These are phyloP conservation scores for Gossypium lobatum DNA, from an alignment of 441 rosid species.

Conservation along the genomic window DNA sequence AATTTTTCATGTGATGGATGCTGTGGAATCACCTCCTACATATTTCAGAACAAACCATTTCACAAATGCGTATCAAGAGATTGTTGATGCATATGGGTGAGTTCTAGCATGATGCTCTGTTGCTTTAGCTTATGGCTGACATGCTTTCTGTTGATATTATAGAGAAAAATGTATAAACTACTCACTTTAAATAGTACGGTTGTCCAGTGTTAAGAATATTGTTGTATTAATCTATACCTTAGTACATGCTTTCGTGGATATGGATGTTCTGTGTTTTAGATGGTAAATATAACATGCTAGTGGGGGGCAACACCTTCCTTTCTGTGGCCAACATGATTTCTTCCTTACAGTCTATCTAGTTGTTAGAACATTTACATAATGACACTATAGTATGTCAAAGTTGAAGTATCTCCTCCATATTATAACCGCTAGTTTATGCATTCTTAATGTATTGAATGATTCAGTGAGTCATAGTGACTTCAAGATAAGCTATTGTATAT, in stretches of 20 bases:
- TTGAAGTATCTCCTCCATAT: not conserved
- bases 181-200: not conserved
- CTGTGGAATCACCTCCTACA: slow-evolving; percentile 88
- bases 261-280: not conserved
- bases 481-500: slow-evolving; percentile 9
- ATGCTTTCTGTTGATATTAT: slow-evolving; percentile 3
- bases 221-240: not conserved
- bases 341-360: not conserved
- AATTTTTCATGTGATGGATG: slow-evolving; percentile 90
- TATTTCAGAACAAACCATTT: slow-evolving; percentile 82
- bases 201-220: not conserved
- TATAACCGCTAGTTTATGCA: not conserved
- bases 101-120: slow-evolving; percentile 23
- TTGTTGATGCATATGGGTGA: slow-evolving; percentile 97
- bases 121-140: not conserved
- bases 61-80: slow-evolving; percentile 90
- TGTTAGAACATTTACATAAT: not conserved
- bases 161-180: not conserved
- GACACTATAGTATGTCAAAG: not conserved
- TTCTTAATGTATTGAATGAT: slow-evolving; percentile 1
- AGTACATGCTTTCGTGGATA: not conserved
- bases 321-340: not conserved
- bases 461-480: not conserved
- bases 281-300: not conserved
- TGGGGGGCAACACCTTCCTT: not conserved